Evolutionary conservation across 2,329 filamentous ascomycete species (phyloP), one percentile per base, ranked within the genome.

Genomic region (Zopfia rhizophila): DNA sequence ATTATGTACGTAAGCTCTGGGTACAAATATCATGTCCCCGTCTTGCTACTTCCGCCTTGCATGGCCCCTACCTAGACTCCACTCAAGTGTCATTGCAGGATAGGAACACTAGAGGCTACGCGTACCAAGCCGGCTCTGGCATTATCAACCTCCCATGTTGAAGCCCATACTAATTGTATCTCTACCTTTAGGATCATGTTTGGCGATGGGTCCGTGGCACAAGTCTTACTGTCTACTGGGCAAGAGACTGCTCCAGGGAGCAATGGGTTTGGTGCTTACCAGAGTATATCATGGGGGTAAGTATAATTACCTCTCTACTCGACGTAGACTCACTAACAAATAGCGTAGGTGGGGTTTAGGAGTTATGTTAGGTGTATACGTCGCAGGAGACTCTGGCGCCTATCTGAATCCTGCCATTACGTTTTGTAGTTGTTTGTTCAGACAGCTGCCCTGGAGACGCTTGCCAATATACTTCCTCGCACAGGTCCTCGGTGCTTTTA

Each of bases 371-470:
- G 72, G 86, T 4, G 81, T 89, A 28, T 89, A 89, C 58, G 79
- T 82, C n/a, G 77, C 77, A 5, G 81, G 81, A 38, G 85, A 87
- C 57, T 85, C 82, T 3, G 87, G 86, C 6, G 85, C 82, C 1
- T 87, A 89, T 61, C 75, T 90, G 10, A 76, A 77, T 38, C 70
- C 87, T 0, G 87, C 85, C n/a, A 81, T 90, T 12, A 89, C 87
- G 1, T 78, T 90, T 19, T 79, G 82, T 48, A 87, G 85, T 69
- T 89, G 87, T 61, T 69, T 90, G 35, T 88, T 82, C 66, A 83
- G 87, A 41, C 81, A 82, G 41, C 79, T 88, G 19, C 85, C 87
- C 5, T 89, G 86, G 84, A 78, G 82, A 31, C 84, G 87, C 27
- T 84, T 89, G 51, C 87, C 86, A 1, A 69, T 86, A n/a, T 90